Percentiles rank a stretch among this genome's conserved stretches.
Evolutionary conservation across 2,329 filamentous ascomycete species (phyloP).

Genomic region (Tympanopsis confertula): DNA sequence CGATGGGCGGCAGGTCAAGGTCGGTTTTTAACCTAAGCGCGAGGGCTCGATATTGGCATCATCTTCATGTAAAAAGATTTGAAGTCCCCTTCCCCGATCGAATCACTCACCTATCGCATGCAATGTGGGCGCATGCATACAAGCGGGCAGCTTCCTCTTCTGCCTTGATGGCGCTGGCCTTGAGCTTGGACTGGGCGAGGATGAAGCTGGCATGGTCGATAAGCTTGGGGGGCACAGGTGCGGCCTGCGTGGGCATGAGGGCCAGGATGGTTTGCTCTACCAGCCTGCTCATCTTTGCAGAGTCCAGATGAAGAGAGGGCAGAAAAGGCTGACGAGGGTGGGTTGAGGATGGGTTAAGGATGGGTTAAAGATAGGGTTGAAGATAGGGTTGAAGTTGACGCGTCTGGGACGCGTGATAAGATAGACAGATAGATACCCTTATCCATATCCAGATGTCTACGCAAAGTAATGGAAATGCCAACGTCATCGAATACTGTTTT

Average conservation of each 20-base stretch:
- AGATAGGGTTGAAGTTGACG: too few species aligned
- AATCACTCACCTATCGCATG: conserved; percentile 62
- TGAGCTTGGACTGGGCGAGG: conserved; percentile 68
- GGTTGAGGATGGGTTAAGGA: too few species aligned
- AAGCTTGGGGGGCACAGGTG: conserved; percentile 56
- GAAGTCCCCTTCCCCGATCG: too few species aligned
- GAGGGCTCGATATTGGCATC: not conserved
- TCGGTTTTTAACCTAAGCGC: conserved; percentile 58
- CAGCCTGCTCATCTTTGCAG: conserved; percentile 72
- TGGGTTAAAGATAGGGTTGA: too few species aligned
- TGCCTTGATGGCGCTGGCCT: conserved; percentile 65
- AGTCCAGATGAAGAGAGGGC: too few species aligned
- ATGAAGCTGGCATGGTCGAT: conserved; percentile 61
- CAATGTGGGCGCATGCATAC: conserved; percentile 79
- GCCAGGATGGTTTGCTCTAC: conserved; percentile 64
- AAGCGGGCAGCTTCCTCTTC: conserved; percentile 80
- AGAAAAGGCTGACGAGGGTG: too few species aligned
- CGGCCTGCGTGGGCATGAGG: conserved; percentile 62
- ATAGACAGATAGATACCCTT: too few species aligned
- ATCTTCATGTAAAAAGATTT: conserved; percentile 1
- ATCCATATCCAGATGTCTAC: too few species aligned
- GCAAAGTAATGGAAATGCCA: too few species aligned
- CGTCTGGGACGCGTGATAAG: too few species aligned
- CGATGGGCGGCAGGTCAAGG: conserved; percentile 67
- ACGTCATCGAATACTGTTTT: too few species aligned